A percentile compares a stretch with the other conserved stretches of the same genome.
phyloP scores from a whole-genome alignment of 208 protist species.

The Crithidia brevicula region DNA sequence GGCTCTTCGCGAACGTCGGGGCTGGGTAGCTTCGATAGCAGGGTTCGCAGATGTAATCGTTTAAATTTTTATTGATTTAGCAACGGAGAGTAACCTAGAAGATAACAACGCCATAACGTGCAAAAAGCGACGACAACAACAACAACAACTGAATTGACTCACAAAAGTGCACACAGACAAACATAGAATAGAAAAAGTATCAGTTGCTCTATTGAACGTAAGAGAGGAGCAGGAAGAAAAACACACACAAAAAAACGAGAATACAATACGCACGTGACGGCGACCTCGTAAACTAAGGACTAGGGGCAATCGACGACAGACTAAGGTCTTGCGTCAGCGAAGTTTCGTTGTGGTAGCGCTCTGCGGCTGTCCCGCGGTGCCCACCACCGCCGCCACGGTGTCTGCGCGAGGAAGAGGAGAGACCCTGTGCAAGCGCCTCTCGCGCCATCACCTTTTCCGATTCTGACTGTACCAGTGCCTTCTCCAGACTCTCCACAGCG shows the following conservation, averaged over 20 bases:
- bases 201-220: too few relatives aligned
- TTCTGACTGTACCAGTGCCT: conserved; percentile 61
- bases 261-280: too few relatives aligned
- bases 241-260: conserved; percentile 5
- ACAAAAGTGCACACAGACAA: too few relatives aligned
- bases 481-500: conserved; percentile 55
- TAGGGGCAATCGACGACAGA: conserved; percentile 14
- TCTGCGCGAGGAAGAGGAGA: conserved; percentile 24
- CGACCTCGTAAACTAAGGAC: not conserved
- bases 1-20: too few relatives aligned
- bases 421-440: conserved; percentile 63
- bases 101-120: not conserved
- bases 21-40: too few relatives aligned
- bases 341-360: conserved; percentile 14
- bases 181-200: too few relatives aligned
- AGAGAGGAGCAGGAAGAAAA: not conserved
- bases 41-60: too few relatives aligned
- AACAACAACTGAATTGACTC: conserved; percentile 11
- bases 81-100: too few relatives aligned
- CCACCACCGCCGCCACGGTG: conserved; percentile 18
- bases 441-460: conserved; percentile 62
- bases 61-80: too few relatives aligned
- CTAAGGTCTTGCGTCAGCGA: conserved; percentile 37
- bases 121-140: conserved; percentile 26
- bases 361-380: not conserved